These are phyloP conservation scores for Penicillium mononematosum DNA, from an alignment of 495 filamentous ascomycete species.

Conservation along the genomic window DNA sequence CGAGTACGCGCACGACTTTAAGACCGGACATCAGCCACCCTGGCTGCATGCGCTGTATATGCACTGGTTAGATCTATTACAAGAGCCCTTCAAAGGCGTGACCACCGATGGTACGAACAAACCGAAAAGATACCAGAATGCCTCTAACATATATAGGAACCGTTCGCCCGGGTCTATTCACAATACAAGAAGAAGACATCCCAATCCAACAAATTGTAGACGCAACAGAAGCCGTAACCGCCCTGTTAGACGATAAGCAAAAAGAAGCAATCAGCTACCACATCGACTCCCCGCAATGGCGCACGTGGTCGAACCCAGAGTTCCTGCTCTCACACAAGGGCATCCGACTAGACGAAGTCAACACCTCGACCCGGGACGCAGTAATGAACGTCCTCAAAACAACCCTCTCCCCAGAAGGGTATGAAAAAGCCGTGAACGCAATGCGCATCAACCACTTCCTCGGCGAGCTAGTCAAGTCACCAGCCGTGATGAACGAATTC, in stretches of 20 bases:
- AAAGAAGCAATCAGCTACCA: conserved; percentile 51
- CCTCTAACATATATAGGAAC: conserved; percentile 36
- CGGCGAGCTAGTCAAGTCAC: conserved; percentile 61
- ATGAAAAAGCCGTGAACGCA: conserved; percentile 63
- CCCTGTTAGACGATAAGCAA: conserved; percentile 47
- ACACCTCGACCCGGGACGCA: conserved; percentile 38
- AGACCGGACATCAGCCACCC: conserved; percentile 56
- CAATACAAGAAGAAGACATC: conserved; percentile 59
- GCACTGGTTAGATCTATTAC: conserved; percentile 63
- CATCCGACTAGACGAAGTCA: conserved; percentile 62
- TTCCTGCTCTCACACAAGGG: conserved; percentile 63
- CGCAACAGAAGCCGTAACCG: conserved; percentile 44
- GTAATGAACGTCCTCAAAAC: conserved; percentile 53
- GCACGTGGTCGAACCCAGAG: conserved; percentile 75
- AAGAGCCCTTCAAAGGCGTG: conserved; percentile 70
- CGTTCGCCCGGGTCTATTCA: conserved; percentile 56
- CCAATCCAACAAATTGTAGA: conserved; percentile 55
- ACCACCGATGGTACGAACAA: conserved; percentile 59
- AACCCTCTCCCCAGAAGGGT: conserved; percentile 66
- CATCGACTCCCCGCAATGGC: conserved; percentile 69
- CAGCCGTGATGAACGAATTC: conserved; percentile 65
- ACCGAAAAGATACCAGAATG: conserved; percentile 13
- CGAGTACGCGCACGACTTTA: conserved; percentile 62
- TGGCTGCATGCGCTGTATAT: conserved; percentile 67
- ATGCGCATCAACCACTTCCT: conserved; percentile 81